phyloP scores from a whole-genome alignment of 352 stramenopile species.

The Blastocystis sp. region DNA sequence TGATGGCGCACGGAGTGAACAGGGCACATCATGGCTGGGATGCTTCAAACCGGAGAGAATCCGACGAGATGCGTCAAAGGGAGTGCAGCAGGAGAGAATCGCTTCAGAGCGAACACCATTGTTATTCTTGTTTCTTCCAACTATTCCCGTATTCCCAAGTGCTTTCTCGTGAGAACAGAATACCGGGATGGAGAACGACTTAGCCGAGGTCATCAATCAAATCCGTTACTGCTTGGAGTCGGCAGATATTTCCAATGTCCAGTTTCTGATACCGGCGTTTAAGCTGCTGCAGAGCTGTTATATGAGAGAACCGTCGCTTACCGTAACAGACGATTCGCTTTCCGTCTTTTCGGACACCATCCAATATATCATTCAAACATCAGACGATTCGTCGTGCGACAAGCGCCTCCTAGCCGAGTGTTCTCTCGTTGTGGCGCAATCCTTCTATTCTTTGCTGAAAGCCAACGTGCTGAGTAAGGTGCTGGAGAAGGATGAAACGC shows the following conservation, averaged over 20 bases:
- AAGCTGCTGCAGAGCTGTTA: conserved; percentile 28
- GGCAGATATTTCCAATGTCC: conserved; percentile 9
- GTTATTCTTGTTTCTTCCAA: not conserved
- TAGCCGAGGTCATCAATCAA: conserved; percentile 4
- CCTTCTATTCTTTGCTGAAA: conserved; percentile 7
- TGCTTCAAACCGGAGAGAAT: no score
- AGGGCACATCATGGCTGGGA: no score
- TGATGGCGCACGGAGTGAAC: no score
- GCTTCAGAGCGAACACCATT: no score
- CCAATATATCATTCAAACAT: conserved; percentile 27
- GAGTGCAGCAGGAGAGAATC: no score
- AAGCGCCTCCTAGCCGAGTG: conserved; percentile 10
- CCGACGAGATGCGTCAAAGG: no score
- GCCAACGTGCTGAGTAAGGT: not conserved
- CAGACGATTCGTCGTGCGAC: not conserved
- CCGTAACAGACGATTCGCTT: not conserved
- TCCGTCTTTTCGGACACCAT: conserved; percentile 24
- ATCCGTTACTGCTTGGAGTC: conserved; percentile 33
- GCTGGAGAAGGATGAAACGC: conserved; percentile 5
- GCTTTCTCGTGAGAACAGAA: not conserved
- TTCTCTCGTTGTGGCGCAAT: conserved; percentile 1
- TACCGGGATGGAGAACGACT: conserved; percentile 7
- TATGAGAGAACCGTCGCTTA: not conserved
- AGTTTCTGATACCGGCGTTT: conserved; percentile 55
- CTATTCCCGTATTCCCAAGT: not conserved